Conservation (phyloP, 2,329 filamentous ascomycete genomes). For the Cadophora luteo-olivacea region DNA sequence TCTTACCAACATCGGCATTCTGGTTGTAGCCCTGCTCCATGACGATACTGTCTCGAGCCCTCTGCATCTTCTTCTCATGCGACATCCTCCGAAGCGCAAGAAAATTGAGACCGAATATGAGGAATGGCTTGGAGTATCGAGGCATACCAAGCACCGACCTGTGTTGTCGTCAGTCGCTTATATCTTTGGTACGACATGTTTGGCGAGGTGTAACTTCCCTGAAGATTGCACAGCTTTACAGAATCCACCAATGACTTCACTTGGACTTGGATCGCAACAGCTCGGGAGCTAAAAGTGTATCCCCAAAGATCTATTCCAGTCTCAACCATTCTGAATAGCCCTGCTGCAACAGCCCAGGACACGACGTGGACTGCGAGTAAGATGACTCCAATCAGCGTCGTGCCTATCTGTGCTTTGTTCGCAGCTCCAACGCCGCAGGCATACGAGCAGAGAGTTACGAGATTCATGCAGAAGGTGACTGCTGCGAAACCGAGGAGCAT, state of each 20-base stretch:
- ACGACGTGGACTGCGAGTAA: conserved; percentile 27
- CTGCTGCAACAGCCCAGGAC: conserved; percentile 29
- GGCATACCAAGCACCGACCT: conserved; percentile 30
- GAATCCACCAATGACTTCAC: conserved; percentile 33
- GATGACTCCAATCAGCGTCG: conserved; percentile 20
- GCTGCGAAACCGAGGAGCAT: conserved; percentile 31
- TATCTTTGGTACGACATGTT: not conserved
- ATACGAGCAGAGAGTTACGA: conserved; percentile 28
- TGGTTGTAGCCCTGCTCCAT: not conserved
- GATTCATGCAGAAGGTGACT: conserved; percentile 33
- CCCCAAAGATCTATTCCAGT: conserved; percentile 33
- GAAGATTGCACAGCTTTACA: conserved; percentile 34
- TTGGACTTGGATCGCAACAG: conserved; percentile 31
- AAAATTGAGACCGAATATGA: conserved; percentile 31
- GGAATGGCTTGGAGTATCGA: conserved; percentile 33
- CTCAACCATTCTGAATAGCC: conserved; percentile 25
- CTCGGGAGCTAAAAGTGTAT: conserved; percentile 28
- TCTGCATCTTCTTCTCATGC: conserved; percentile 32
- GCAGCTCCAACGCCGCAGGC: conserved; percentile 30
- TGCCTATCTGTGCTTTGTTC: conserved; percentile 26
- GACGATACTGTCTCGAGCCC: conserved; percentile 28
- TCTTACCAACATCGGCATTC: not conserved
- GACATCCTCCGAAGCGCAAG: conserved; percentile 23
- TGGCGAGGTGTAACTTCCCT: conserved; percentile 25
- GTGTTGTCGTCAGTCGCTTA: not conserved